Percentiles rank a stretch among this genome's conserved stretches.
phyloP scores from a whole-genome alignment of 768 basidiomycete genomes.

The Auricularia heimuer region DNA sequence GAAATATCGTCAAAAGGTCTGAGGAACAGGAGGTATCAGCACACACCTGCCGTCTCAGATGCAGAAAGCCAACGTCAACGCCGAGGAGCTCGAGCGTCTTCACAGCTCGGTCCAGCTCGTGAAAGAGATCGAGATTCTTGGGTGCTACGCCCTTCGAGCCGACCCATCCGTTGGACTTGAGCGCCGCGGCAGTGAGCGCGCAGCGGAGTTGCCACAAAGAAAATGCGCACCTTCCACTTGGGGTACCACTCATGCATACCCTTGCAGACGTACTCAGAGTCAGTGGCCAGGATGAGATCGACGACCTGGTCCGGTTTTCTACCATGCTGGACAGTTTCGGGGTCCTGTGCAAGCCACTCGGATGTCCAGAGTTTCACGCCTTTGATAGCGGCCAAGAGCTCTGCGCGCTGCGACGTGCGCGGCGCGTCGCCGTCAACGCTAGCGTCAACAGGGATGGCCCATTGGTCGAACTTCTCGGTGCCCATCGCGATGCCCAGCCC shows the following conservation, averaged over 20 bases:
- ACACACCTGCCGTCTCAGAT: neutral
- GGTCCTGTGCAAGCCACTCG: neutral
- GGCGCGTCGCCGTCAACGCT: neutral
- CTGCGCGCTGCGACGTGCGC: neutral
- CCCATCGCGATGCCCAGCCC: slow-evolving; percentile 13
- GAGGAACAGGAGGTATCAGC: neutral
- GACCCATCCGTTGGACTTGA: neutral
- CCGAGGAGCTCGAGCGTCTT: slow-evolving; percentile 8
- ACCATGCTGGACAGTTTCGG: neutral
- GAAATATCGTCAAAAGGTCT: neutral
- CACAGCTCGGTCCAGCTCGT: slow-evolving; percentile 15
- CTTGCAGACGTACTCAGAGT: slow-evolving; percentile 27
- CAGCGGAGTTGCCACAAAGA: neutral
- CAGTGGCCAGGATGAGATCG: slow-evolving; percentile 18
- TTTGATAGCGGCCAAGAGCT: neutral
- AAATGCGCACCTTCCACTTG: slow-evolving; percentile 20
- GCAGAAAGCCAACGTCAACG: neutral
- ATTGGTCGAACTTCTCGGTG: neutral
- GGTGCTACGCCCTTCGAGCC: slow-evolving; percentile 9
- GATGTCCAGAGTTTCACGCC: neutral
- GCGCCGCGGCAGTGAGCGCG: neutral
- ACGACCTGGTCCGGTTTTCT: neutral
- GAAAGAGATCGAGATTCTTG: slow-evolving; percentile 21
- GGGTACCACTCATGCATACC: slow-evolving; percentile 29
- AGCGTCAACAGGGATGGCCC: neutral